Conservation (phyloP, 257 asterid genomes). For the Fraxinus americana region DNA sequence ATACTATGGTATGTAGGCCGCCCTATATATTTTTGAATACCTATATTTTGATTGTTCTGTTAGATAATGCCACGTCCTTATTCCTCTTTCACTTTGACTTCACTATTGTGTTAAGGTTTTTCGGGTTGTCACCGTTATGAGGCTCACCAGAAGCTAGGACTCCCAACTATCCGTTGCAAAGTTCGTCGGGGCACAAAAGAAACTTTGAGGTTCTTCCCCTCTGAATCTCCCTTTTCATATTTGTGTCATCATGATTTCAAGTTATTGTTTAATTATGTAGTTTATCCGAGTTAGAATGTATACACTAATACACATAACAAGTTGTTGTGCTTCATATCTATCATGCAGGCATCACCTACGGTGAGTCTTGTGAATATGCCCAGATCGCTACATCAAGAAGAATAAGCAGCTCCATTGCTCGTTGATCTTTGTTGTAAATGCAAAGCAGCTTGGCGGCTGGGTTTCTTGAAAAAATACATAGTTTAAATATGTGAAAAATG, state of each 20-base stretch:
- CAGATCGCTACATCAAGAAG: not conserved
- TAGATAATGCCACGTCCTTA: not conserved
- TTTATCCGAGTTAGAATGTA: not conserved
- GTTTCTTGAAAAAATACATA: not conserved
- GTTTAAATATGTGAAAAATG: not conserved
- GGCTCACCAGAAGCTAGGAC: slow-evolving; percentile 91
- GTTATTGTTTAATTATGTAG: not conserved
- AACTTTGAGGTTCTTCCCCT: slow-evolving; percentile 62
- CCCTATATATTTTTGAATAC: not conserved
- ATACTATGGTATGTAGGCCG: slow-evolving; percentile 63
- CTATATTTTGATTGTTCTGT: not conserved
- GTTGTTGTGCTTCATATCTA: slow-evolving; percentile 7
- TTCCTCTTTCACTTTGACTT: slow-evolving; percentile 2
- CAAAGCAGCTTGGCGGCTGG: not conserved
- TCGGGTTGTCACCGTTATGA: slow-evolving; percentile 96
- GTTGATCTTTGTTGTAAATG: not conserved
- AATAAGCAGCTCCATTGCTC: slow-evolving; percentile 5
- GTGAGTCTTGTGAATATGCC: slow-evolving; percentile 23
- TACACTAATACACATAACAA: not conserved
- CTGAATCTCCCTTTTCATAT: not conserved
- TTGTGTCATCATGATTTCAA: not conserved
- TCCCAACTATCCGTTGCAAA: slow-evolving; percentile 88
- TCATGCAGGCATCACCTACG: slow-evolving; percentile 87
- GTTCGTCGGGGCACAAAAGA: slow-evolving; percentile 95
- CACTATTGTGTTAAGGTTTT: slow-evolving; percentile 53